phyloP scores from a whole-genome alignment of 1,284 basidiomycete species.

The Apiotrichum porosum region DNA sequence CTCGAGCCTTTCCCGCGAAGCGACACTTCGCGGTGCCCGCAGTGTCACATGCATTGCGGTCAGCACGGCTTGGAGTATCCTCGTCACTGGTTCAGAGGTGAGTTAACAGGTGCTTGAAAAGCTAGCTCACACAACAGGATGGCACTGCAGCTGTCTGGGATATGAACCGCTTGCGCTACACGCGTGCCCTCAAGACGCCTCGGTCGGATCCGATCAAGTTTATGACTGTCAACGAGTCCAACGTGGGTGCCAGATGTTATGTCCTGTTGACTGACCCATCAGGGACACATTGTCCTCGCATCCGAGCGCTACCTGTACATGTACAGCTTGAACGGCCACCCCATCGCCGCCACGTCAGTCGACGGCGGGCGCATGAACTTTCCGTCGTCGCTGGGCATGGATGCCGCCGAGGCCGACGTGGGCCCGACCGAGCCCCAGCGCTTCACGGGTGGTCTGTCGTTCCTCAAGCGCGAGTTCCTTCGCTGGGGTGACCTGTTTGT shows the following conservation, averaged over 20 bases:
- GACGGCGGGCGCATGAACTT: slow-evolving; percentile 16
- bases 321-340: slow-evolving; percentile 47
- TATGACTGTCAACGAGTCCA: slow-evolving; percentile 76
- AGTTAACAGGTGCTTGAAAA: slow-evolving; percentile 12
- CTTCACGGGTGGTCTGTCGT: slow-evolving; percentile 44
- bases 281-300: slow-evolving; percentile 46
- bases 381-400: slow-evolving; percentile 11
- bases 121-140: slow-evolving; percentile 49
- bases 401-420: background rate
- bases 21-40: slow-evolving; percentile 68
- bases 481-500: slow-evolving; percentile 38
- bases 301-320: slow-evolving; percentile 37
- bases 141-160: slow-evolving; percentile 87
- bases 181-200: slow-evolving; percentile 65
- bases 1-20: slow-evolving; percentile 54
- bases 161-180: slow-evolving; percentile 72
- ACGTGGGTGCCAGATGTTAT: slow-evolving; percentile 54
- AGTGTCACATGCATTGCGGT: slow-evolving; percentile 66
- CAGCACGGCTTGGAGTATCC: slow-evolving; percentile 75
- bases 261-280: background rate
- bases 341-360: slow-evolving; percentile 35
- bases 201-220: slow-evolving; percentile 59
- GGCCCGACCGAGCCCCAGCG: slow-evolving; percentile 7
- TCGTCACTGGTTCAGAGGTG: slow-evolving; percentile 70
- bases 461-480: slow-evolving; percentile 44